Evolutionary conservation across 805 yeast genomes (phyloP).

Genomic region (Candida lessepsii): DNA sequence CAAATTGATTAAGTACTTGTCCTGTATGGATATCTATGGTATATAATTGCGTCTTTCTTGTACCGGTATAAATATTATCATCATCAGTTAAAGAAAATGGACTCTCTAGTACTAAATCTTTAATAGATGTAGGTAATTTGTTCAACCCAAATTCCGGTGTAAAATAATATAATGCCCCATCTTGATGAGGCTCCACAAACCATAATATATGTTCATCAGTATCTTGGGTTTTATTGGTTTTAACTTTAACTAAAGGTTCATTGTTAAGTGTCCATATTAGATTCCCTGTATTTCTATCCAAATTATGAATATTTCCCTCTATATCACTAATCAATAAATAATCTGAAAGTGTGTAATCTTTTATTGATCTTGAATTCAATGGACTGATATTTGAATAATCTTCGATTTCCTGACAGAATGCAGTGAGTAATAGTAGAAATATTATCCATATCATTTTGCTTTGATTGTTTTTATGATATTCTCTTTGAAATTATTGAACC

Average conservation of each 20-base stretch:
- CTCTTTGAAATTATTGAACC: too few relatives aligned
- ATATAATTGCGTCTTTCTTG: conserved; percentile 70
- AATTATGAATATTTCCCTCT: conserved; percentile 84
- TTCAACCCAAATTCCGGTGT: conserved; percentile 72
- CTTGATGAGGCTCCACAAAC: conserved; percentile 89
- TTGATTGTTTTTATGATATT: neutral
- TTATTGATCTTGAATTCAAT: conserved; percentile 37
- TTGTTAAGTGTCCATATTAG: conserved; percentile 72
- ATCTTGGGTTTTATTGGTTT: conserved; percentile 18
- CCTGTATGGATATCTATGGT: conserved; percentile 76
- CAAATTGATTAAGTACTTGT: conserved; percentile 66
- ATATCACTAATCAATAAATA: conserved; percentile 72
- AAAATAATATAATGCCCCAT: conserved; percentile 81
- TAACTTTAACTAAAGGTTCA: conserved; percentile 56
- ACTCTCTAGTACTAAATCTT: conserved; percentile 72
- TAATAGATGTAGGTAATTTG: conserved; percentile 76
- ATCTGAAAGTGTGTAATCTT: conserved; percentile 53
- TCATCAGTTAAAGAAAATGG: conserved; percentile 78
- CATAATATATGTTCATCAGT: conserved; percentile 47
- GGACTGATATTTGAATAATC: conserved; percentile 23
- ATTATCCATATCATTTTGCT: neutral
- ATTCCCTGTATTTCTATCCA: conserved; percentile 72
- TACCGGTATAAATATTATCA: conserved; percentile 87
- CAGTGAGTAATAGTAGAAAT: neutral
- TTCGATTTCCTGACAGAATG: neutral